Conservation (phyloP, 257 asterid species). For the Solanum tarijense region DNA sequence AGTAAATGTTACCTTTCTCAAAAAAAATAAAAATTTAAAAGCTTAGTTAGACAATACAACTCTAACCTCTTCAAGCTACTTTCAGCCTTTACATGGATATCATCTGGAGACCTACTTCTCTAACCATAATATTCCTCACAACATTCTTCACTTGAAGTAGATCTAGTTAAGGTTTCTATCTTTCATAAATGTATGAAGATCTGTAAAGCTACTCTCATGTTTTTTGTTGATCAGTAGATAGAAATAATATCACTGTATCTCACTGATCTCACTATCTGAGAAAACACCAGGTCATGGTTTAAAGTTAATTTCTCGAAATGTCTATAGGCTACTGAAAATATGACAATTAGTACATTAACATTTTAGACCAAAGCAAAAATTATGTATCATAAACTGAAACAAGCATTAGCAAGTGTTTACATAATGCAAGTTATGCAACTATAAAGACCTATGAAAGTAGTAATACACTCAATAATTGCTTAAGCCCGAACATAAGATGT, state of each 20-base stretch:
- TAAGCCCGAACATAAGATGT: background rate
- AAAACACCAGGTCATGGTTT: background rate
- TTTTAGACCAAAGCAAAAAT: background rate
- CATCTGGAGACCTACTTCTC: background rate
- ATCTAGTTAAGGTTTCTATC: background rate
- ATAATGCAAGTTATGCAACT: background rate
- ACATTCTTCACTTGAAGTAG: background rate
- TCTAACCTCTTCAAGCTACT: background rate
- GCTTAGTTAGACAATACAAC: background rate
- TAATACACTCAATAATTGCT: background rate
- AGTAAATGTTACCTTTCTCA: too few relatives aligned
- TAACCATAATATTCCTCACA: background rate
- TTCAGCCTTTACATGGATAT: background rate
- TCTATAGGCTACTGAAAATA: background rate
- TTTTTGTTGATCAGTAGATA: background rate
- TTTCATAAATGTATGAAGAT: background rate
- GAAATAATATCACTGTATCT: background rate
- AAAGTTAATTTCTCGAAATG: background rate
- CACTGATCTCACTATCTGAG: background rate
- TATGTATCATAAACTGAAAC: background rate
- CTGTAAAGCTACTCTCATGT: background rate
- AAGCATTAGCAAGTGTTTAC: background rate
- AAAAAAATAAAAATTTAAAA: background rate
- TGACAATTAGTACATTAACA: background rate
- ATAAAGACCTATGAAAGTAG: background rate